These are phyloP conservation scores for Oenanthe javanica DNA, from an alignment of 140 eudicot genomes.

Conservation along the genomic window DNA sequence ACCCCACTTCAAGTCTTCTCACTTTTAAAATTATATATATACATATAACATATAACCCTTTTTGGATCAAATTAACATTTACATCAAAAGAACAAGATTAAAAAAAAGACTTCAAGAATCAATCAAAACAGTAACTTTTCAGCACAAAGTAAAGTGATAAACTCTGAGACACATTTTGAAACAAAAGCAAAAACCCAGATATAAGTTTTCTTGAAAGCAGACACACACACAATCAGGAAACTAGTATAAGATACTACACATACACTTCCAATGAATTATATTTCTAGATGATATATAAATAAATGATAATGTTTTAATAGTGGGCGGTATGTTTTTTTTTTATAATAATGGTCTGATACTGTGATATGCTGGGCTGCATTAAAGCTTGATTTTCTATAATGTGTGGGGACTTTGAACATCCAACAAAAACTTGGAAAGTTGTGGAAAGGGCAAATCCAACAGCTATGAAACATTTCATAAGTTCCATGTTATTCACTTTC, in stretches of 20 bases:
- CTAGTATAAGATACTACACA: too few species aligned
- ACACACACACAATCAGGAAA: background rate
- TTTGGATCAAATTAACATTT: conserved; percentile 29
- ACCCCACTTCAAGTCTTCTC: background rate
- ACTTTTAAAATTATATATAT: too few species aligned
- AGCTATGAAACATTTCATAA: background rate
- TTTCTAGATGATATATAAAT: too few species aligned
- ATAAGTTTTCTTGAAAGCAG: background rate
- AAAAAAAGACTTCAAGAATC: background rate
- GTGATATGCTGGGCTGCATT: background rate
- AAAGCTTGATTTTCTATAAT: background rate
- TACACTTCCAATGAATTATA: too few species aligned
- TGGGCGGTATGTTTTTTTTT: background rate
- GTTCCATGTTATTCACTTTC: background rate
- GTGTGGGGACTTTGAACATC: background rate
- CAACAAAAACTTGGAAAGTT: background rate
- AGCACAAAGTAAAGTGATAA: too few species aligned
- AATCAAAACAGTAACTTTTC: background rate
- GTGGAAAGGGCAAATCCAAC: background rate
- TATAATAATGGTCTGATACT: background rate
- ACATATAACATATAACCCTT: conserved; percentile 16
- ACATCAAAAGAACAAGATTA: background rate
- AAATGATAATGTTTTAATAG: background rate
- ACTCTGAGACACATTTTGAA: conserved; percentile 15
- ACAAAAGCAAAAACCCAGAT: conserved; percentile 4